Evolutionary conservation across 148 eudicot species (phyloP), one percentile per base, ranked within the genome.

Genomic region (Camellia granthamiana): DNA sequence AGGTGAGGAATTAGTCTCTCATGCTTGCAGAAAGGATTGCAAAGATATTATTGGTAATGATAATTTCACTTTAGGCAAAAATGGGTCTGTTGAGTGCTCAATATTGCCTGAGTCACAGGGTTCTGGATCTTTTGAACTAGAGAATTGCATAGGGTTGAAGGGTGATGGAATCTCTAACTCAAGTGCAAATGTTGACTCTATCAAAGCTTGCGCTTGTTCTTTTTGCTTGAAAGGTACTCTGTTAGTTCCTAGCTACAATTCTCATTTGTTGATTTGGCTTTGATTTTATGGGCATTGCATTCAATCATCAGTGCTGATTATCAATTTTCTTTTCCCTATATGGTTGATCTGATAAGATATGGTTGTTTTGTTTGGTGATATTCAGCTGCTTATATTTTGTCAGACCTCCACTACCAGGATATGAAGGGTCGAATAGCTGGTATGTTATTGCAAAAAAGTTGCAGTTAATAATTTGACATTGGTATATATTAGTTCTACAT

Each of bases 351-450:
- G 84, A 81, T 60, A 51, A 47, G 71, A 52, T 9, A 21, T 78
- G 75, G 21, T 78, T 7, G 10, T 72, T 71, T 72, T 65, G 16
- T 44, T 62, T 79, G 74, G 75, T 81, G 77, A 52, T 43, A 78
- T 78, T 46, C 91, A 95, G 98, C 93, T 87, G 91, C 86, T 59
- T 91, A 88, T 84, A 88, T 95, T 52, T 92, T 90, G 97, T 82
- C 93, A 74, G 98, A 95, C 83, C 94, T 95, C 72, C 91, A 92
- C 72, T 91, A 90, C 77, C 91, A 91, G 87, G 97, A 95, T 81
- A 82, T 84, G 62, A 90, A 89, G 88, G 93, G 91, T 80, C 92
- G 97, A 72, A 74, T 93, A 82, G 86, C 94, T 77, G 82, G 98
- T 92, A 74, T 81, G 80, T 81, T 14, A 23, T 38, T 8, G 44